Evolutionary conservation across 805 yeast genomes (phyloP).

Genomic region (Phaffomyces opuntiae): DNA sequence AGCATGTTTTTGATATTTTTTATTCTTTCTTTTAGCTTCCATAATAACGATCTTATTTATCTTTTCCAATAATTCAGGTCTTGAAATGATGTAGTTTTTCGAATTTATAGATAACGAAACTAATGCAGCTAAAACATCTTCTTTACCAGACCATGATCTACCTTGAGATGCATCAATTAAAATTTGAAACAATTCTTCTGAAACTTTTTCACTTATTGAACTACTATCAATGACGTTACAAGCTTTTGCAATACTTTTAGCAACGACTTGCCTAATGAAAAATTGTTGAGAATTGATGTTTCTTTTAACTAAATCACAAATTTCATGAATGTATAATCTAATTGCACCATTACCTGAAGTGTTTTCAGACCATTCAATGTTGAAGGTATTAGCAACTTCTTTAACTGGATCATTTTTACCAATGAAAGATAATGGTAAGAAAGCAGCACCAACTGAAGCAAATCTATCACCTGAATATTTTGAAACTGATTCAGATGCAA

Average conservation of each 20-base stretch:
- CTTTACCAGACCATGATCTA: constrained; percentile 87
- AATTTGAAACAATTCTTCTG: constrained; percentile 38
- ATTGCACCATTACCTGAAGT: constrained; percentile 71
- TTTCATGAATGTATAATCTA: constrained; percentile 63
- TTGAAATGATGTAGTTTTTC: constrained; percentile 26
- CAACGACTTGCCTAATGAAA: constrained; percentile 61
- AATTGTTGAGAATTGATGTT: constrained; percentile 55
- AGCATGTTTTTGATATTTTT: constrained; percentile 52
- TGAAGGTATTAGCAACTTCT: constrained; percentile 42
- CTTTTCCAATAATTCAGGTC: constrained; percentile 26
- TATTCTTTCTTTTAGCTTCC: constrained; percentile 65
- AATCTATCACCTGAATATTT: constrained; percentile 65
- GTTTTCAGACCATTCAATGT: constrained; percentile 68
- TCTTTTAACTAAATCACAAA: constrained; percentile 41
- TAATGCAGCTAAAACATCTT: constrained; percentile 61
- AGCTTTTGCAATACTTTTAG: constrained; percentile 56
- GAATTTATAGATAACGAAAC: constrained; percentile 49
- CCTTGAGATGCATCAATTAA: constrained; percentile 62
- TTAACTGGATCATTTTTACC: constrained; percentile 61
- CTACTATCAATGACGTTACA: constrained; percentile 37
- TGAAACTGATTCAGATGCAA: constrained; percentile 59
- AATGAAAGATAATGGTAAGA: constrained; percentile 72
- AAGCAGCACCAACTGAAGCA: constrained; percentile 50
- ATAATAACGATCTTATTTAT: constrained; percentile 39
- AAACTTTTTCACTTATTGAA: constrained; percentile 16